These are phyloP conservation scores for Beauveria medogensis DNA, from an alignment of 2,329 filamentous ascomycete species.

Conservation along the genomic window DNA sequence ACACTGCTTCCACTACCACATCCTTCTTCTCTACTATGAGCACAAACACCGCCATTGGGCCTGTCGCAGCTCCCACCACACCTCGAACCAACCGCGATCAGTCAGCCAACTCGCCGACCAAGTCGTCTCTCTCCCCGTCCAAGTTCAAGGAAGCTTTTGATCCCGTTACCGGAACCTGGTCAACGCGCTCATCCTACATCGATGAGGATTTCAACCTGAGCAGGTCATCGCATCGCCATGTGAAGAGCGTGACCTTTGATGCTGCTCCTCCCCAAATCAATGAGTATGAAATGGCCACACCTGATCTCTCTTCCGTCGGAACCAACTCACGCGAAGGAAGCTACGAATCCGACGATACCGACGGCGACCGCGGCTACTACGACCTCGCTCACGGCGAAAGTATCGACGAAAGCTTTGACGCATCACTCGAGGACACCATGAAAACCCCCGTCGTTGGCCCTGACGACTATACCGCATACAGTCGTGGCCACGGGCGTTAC, in stretches of 20 bases:
- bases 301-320: slow-evolving; percentile 85
- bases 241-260: slow-evolving; percentile 97
- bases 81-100: slow-evolving; percentile 51
- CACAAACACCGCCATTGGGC: slow-evolving; percentile 38
- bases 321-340: slow-evolving; percentile 88
- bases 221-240: slow-evolving; percentile 67
- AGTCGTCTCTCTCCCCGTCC: slow-evolving; percentile 72
- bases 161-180: slow-evolving; percentile 59
- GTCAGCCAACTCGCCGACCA: slow-evolving; percentile 62
- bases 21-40: slow-evolving; percentile 50
- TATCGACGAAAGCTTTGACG: slow-evolving; percentile 85
- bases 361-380: slow-evolving; percentile 56
- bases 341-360: slow-evolving; percentile 74
- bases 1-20: slow-evolving; percentile 40
- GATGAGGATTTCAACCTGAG: slow-evolving; percentile 56
- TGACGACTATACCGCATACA: slow-evolving; percentile 70
- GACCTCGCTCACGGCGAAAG: slow-evolving; percentile 44
- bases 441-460: slow-evolving; percentile 98
- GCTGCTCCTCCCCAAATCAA: slow-evolving; percentile 88
- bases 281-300: slow-evolving; percentile 97
- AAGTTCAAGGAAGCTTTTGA: slow-evolving; percentile 63
- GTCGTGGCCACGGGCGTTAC: slow-evolving; percentile 34
- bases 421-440: slow-evolving; percentile 87
- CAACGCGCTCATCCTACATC: slow-evolving; percentile 53
- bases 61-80: slow-evolving; percentile 26